Base-by-base conservation (phyloP, 139 green algal genomes). In the Chlorella sp. region DNA sequence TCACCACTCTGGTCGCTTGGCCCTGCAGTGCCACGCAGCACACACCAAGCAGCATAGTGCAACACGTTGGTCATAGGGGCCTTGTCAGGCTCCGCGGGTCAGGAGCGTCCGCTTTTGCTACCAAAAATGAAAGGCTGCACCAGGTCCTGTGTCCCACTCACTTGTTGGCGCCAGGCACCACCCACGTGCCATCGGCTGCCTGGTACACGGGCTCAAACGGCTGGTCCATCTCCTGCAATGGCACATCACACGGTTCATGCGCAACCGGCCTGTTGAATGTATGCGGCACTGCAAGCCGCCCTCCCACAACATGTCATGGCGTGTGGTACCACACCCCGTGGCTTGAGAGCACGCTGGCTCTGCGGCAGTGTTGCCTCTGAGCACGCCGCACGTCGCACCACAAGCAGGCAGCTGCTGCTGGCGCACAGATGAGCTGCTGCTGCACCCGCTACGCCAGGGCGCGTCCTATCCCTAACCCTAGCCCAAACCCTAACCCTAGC, bases 131-230 rank as follows among this genome's bases (percentile, higher is more conserved):
- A n/a, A n/a, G n/a, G n/a, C n/a, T n/a, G n/a, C n/a, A n/a, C n/a
- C n/a, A n/a, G n/a, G n/a, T n/a, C n/a, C n/a, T n/a, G n/a, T n/a
- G n/a, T n/a, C n/a, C n/a, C n/a, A 55, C 42, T 55, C 42, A 55
- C 42, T 55, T 55, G 10, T 55, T 55, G 42, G 42, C 10, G 42
- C 42, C 42, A 24, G 70, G 70, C 31, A 61, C 70, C 70, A 51
- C 17, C 42, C 31, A 75, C 31, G 61, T 75, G 59, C 70, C 70
- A 17, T 69, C 14, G 55, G 61, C 70, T 27, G 69, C 60, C 55
- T 62, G 31, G 31, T 75, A 75, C 59, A 75, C 70, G 17, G 31
- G 68, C 42, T 36, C 36, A 22, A 62, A 73, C 31, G 31, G 33
- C 20, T 49, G 61, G 3, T 67, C 61, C 61, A 67, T 67, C n/a